Base-by-base conservation (phyloP, 371 early-diverging fungal genomes). In the Mortierella sp. region DNA sequence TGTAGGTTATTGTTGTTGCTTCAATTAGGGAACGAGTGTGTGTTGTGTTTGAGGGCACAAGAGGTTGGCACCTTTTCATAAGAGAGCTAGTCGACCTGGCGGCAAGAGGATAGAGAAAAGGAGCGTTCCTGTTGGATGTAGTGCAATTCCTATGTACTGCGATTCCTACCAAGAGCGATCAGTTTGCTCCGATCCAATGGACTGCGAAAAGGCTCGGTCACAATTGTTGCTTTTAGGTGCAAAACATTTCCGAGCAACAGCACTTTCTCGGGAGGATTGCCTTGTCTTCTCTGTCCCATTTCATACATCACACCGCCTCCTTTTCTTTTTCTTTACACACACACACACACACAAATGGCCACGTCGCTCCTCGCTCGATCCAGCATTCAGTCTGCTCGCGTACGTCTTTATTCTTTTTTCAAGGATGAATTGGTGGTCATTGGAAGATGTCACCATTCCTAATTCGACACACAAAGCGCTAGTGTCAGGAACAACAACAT, bases 371-470 rank as follows among this genome's bases (percentile, higher is more conserved):
- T 84, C 34, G 80, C 85, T 55, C 79, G 85, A 76, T 79, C 85
- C n/a, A 60, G 74, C 48, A 68, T 81, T 44, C 84, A 84, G 65
- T 75, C 81, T 75, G 68, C 58, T 48, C 84, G 84, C 50, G 85
- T 85, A 85, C 28, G 83, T 80, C 24, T 73, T 10, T 38, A 38
- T 38, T 38, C 42, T 26, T 7, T 7, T 48, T 31, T 34, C 19
- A 31, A 19, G 47, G 28, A 71, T 7, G 26, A 21, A 4, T 16
- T 50, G 50, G 52, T 31, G 28, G 54, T 24, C 42, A 7, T 28
- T 45, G 50, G 48, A 68, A 47, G 14, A 16, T 16, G 0, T 16
- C 28, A 11, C 31, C 60, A 28, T 60, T 26, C 60, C 58, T 9
- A 31, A 4, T 16, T 13, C 60, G 31, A 63, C 63, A 34, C 21